These are phyloP conservation scores for Escovopsis weberi DNA, from an alignment of 2,329 filamentous ascomycete genomes.

Conservation along the genomic window DNA sequence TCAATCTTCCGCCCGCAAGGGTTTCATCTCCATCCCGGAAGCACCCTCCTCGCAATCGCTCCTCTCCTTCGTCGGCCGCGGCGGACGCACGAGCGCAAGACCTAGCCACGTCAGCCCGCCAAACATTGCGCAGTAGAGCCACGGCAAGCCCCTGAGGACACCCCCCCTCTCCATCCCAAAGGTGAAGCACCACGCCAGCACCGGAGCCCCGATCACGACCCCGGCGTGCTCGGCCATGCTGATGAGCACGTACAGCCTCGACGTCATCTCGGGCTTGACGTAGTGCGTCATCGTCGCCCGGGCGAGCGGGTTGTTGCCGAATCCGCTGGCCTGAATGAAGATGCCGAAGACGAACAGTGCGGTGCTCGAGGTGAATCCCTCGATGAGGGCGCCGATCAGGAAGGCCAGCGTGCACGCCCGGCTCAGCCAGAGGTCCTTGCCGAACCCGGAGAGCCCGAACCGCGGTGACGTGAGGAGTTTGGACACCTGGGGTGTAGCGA, in stretches of 20 bases:
- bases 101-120: conserved; percentile 13
- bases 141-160: conserved; percentile 24
- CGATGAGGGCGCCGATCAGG: conserved; percentile 17
- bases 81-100: conserved; percentile 19
- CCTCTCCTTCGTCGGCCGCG: conserved; percentile 9
- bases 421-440: conserved; percentile 23
- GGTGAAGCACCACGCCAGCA: conserved; percentile 24
- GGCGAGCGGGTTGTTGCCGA: conserved; percentile 22
- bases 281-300: conserved; percentile 26
- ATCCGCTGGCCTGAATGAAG: conserved; percentile 23
- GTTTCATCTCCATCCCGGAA: background rate
- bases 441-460: conserved; percentile 19
- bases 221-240: conserved; percentile 25
- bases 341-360: conserved; percentile 23
- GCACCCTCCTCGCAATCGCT: conserved; percentile 8
- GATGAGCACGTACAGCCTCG: conserved; percentile 26
- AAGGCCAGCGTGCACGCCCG: conserved; percentile 19
- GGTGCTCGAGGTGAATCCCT: conserved; percentile 19
- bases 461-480: conserved; percentile 17
- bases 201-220: conserved; percentile 25
- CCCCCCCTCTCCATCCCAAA: conserved; percentile 21
- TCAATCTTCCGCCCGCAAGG: too few species aligned
- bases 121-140: conserved; percentile 21
- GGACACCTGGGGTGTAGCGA: conserved; percentile 21
- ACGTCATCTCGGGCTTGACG: conserved; percentile 22